Percentiles rank a stretch among this genome's conserved stretches.
Conservation (phyloP, 305 asterid genomes). For the Nicotiana rustica region DNA sequence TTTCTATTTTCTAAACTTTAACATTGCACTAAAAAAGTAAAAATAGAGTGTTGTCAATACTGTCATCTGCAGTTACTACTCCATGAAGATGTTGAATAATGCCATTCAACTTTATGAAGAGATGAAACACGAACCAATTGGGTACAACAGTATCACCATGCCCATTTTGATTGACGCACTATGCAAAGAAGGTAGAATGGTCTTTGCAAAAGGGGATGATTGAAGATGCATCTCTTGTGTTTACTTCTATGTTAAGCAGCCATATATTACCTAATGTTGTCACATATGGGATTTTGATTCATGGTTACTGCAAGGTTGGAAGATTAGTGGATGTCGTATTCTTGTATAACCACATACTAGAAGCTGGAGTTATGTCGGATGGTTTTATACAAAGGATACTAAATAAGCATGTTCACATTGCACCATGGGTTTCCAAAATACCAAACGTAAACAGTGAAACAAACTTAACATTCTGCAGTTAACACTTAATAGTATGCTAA, state of each 20-base stretch:
- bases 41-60: conserved; percentile 31
- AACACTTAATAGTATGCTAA: too few species aligned
- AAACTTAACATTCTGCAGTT: too few species aligned
- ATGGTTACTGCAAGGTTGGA: conserved; percentile 49
- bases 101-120: conserved; percentile 49
- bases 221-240: conserved; percentile 45
- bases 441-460: too few species aligned
- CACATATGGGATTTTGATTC: conserved; percentile 50
- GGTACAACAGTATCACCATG: conserved; percentile 41
- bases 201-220: conserved; percentile 51
- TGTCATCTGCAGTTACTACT: conserved; percentile 50
- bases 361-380: conserved; percentile 49
- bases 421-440: too few species aligned
- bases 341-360: conserved; percentile 46
- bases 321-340: conserved; percentile 45
- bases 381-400: conserved; percentile 42
- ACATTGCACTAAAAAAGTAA: too few species aligned
- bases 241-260: conserved; percentile 40
- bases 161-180: conserved; percentile 52
- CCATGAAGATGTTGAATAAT: conserved; percentile 48
- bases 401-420: too few species aligned
- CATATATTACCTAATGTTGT: conserved; percentile 49
- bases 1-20: too few species aligned
- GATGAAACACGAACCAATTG: conserved; percentile 39
- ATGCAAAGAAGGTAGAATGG: conserved; percentile 57